Base-by-base conservation (phyloP, 2,329 filamentous ascomycete genomes). In the Colletotrichum sp. region DNA sequence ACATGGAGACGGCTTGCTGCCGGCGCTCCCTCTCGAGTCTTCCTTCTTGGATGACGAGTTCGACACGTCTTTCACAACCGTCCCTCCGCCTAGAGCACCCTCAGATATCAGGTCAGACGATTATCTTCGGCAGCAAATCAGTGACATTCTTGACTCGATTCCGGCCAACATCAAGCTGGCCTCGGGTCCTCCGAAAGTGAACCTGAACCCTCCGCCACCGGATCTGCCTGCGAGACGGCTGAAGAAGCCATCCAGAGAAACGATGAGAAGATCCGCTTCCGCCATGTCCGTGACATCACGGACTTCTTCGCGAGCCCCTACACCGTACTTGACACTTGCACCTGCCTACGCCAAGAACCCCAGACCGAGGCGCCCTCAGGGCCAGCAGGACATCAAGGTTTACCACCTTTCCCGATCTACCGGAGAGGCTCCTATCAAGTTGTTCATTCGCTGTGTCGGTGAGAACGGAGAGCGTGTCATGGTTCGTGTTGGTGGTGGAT, bases 401-500 rank as follows among this genome's bases (percentile, higher is more conserved):
- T 99, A 99, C 81, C 96, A 99, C 85, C 90, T 99, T 49, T 95
- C 95, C 16, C 92, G 96, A 64, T 93, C 94, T 21, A 95, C 94
- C 44, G 95, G 95, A 72, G 94, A 97, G 78, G 92, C 95, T 15
- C 97, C 97, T 1, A 96, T 98, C 82, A 99, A 98, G 85, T 91
- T 99, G 7, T 98, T 98, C 81, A 96, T 99, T 69, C 94, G 97
- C 18, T 93, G 96, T 3, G 96, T 99, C 4, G 97, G 97, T 66
- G 96, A 98, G 83, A 90, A 92, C 72, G 95, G 95, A 18, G 96
- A 99, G 84, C 93, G 97, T 68, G 96, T 99, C 77, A 99, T 99
- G 97, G 97, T 99, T 9, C 94, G 97, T 44, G 96, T 99, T 15
- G 97, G 97, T 15, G 97, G 97, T 75, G 97, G 97, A n/a, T 99